Conservation (phyloP, 2,329 filamentous ascomycete genomes). For the Stemphylium beticola region DNA sequence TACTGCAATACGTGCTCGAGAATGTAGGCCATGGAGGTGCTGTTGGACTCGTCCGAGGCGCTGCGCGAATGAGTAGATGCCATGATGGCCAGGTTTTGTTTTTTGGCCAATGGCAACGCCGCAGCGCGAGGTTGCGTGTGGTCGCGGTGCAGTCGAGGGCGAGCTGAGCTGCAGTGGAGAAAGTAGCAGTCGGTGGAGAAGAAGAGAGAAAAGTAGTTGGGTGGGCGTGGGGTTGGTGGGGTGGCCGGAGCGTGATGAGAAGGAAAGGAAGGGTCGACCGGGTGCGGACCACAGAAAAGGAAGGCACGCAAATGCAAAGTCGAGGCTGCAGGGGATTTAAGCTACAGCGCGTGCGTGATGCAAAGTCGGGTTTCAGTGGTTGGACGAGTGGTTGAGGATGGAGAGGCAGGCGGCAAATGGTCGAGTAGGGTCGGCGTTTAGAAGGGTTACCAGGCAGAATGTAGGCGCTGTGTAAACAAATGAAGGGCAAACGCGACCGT, state of each 20-base stretch:
- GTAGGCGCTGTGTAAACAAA: conserved; percentile 18
- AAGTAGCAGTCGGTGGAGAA: conserved; percentile 19
- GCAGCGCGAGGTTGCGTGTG: conserved; percentile 10
- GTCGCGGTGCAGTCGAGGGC: neutral
- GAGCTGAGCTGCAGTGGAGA: conserved; percentile 8
- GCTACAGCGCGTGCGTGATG: conserved; percentile 10
- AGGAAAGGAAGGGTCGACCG: conserved; percentile 18
- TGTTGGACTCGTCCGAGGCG: conserved; percentile 45
- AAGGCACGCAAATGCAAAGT: conserved; percentile 5
- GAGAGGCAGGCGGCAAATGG: conserved; percentile 15
- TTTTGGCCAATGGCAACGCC: conserved; percentile 9
- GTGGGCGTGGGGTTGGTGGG: conserved; percentile 29
- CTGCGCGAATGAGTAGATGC: conserved; percentile 47
- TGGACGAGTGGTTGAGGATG: neutral
- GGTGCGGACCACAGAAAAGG: conserved; percentile 6
- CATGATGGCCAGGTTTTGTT: conserved; percentile 24
- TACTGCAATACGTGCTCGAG: conserved; percentile 61
- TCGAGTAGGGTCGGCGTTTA: conserved; percentile 25
- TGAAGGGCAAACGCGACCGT: conserved; percentile 26
- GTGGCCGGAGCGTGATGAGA: conserved; percentile 19
- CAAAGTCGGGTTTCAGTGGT: conserved; percentile 15
- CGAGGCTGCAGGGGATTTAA: conserved; percentile 13
- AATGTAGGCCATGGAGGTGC: conserved; percentile 44
- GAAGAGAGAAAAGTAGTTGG: conserved; percentile 5
- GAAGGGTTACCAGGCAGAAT: conserved; percentile 5